These are phyloP conservation scores for Penium margaritaceum DNA, from an alignment of 139 green algal genomes.

Conservation along the genomic window DNA sequence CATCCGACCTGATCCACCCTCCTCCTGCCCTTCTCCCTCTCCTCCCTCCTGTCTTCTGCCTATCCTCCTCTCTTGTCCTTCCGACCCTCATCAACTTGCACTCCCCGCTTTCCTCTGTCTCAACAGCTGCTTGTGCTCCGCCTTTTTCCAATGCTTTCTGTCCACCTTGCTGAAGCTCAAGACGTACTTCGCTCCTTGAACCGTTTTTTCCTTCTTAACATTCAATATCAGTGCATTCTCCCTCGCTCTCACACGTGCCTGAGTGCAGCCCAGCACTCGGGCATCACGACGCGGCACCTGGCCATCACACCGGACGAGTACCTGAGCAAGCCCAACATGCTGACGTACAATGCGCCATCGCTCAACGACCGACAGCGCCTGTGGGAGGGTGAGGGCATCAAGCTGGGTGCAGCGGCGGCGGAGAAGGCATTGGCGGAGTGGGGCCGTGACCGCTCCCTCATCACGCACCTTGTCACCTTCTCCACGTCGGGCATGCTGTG, in stretches of 20 bases:
- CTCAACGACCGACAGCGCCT: conserved; percentile 14
- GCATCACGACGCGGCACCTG: conserved; percentile 25
- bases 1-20: no score
- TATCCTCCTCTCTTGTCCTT: no score
- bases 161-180: neutral
- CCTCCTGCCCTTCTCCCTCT: no score
- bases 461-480: conserved; percentile 37
- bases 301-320: neutral
- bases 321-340: neutral
- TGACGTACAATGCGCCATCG: neutral
- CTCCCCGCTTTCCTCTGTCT: no score
- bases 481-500: conserved; percentile 32
- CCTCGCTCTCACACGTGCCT: no score
- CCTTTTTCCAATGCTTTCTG: neutral
- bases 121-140: neutral
- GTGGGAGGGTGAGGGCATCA: neutral
- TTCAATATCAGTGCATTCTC: neutral
- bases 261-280: conserved; percentile 15
- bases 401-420: conserved; percentile 1
- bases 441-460: conserved; percentile 8
- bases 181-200: neutral
- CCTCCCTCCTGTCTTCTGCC: no score
- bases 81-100: no score
- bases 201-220: neutral
- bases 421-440: conserved; percentile 32